Percentiles rank a stretch among this genome's conserved stretches.
Conservation (phyloP, 441 rosid species). For the Erysimum cheiri region DNA sequence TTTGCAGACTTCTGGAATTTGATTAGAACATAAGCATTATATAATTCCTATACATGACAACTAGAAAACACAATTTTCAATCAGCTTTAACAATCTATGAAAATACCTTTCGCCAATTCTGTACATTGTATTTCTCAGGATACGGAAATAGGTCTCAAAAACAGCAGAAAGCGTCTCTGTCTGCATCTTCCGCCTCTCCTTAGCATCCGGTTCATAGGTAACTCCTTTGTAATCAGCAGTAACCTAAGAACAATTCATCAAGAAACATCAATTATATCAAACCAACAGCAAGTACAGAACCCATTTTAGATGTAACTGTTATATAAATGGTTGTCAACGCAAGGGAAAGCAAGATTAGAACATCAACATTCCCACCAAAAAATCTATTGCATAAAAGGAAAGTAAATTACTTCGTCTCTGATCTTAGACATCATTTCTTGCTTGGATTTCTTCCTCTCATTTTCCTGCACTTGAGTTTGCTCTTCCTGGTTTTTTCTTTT, state of each 20-base stretch:
- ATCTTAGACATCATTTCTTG: conserved; percentile 68
- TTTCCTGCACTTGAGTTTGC: conserved; percentile 56
- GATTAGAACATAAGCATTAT: neutral
- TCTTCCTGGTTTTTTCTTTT: conserved; percentile 66
- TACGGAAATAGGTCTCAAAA: conserved; percentile 90
- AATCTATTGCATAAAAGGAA: conserved; percentile 22
- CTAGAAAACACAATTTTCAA: conserved; percentile 7
- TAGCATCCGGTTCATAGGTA: conserved; percentile 64
- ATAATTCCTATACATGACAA: neutral
- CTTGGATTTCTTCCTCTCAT: conserved; percentile 72
- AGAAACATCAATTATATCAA: conserved; percentile 13
- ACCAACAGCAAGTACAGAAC: conserved; percentile 20
- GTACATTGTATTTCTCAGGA: conserved; percentile 75
- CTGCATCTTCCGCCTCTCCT: conserved; percentile 77
- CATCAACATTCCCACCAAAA: conserved; percentile 18
- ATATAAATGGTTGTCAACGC: conserved; percentile 20
- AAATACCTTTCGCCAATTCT: conserved; percentile 61
- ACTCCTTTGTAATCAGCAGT: conserved; percentile 81
- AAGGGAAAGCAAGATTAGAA: conserved; percentile 8
- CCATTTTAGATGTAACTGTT: conserved; percentile 26
- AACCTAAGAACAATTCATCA: conserved; percentile 54
- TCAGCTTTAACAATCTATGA: conserved; percentile 19
- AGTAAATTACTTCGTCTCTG: conserved; percentile 73
- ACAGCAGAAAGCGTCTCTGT: conserved; percentile 81
- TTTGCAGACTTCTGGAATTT: conserved; percentile 1